phyloP scores from a whole-genome alignment of 2,329 filamentous ascomycete genomes.

The Pseudogymnoascus sp. region DNA sequence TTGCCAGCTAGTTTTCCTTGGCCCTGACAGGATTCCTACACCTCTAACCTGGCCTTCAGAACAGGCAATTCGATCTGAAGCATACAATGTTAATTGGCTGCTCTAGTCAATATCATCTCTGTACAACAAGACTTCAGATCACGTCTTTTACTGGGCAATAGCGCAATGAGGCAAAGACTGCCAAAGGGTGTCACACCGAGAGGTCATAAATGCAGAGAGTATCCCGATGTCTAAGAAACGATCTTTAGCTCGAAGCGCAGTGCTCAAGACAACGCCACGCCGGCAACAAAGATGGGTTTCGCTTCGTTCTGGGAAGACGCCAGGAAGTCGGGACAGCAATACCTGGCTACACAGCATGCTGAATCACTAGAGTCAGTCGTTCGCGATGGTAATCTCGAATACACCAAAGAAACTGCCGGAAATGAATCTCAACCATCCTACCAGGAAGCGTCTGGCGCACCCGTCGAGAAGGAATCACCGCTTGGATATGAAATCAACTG shows the following conservation, averaged over 20 bases:
- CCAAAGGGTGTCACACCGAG: not conserved
- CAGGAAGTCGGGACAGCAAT: constrained; percentile 5
- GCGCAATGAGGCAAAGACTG: not conserved
- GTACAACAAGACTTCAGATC: not conserved
- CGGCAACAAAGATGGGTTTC: not conserved
- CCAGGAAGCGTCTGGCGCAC: constrained; percentile 54
- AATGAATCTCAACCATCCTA: constrained; percentile 41
- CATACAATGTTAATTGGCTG: not conserved
- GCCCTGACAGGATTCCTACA: not conserved
- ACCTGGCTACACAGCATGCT: not conserved
- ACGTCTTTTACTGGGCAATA: constrained; percentile 1
- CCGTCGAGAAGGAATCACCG: constrained; percentile 49
- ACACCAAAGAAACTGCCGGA: constrained; percentile 28
- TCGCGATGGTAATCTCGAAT: constrained; percentile 17
- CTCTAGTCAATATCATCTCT: not conserved
- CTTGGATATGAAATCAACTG: constrained; percentile 51
- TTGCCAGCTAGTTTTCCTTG: not conserved
- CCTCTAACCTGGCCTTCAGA: not conserved
- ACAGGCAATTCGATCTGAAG: not conserved
- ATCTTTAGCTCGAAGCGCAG: not conserved
- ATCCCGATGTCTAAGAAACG: not conserved
- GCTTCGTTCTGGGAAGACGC: constrained; percentile 4
- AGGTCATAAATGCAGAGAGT: not conserved
- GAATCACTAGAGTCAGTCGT: not conserved
- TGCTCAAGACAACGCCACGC: not conserved